Evolutionary conservation across 2,329 filamentous ascomycete species (phyloP), one percentile per base, ranked within the genome.

Genomic region (Xylariaceae sp.): DNA sequence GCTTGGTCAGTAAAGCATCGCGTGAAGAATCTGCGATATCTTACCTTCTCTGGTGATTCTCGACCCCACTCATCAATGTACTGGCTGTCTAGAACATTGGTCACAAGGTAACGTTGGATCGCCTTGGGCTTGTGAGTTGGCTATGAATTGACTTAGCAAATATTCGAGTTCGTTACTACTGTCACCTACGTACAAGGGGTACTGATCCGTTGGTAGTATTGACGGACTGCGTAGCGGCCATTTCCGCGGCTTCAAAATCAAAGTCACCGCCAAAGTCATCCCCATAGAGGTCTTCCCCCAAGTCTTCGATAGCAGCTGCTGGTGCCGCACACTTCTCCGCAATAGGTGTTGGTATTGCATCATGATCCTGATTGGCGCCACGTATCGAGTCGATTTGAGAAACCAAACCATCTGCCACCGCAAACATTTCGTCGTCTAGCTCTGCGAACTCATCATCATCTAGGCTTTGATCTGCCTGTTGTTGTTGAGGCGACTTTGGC

Each of bases 31-130:
- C 30, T 34, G 34, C 24, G 17, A 3, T 3, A 22, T 38, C 67
- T 60, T 66, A 90, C 89, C 78, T 93, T 90, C 64, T 95, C 85
- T 33, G 72, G 71, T 38, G 71, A 73, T 37, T 68, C 64, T 49
- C 76, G 72, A 34, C 84, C 81, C 50, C 73, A 75, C 17, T 76
- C 71, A 62, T 83, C 79, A 44, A 70, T 68, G 63, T 87, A 95
- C 34, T 81, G 74, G 53, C 78, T 78, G 47, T 87, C 78, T 45
- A 85, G 68, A 51, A 90, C 79, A 58, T 84, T 81, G 51, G 83
- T 85, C 54, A 96, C 78, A 49, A 90, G 72, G 67, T 95, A 95
- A 52, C 91, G 84, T 65, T 95, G 89, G 57, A 95, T 94, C 36
- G 83, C 79, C 68, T 81, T 83, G 53, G 75, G 69, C 62, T 83